Conservation (phyloP, 495 filamentous ascomycete genomes). For the Acidiella bohemica region DNA sequence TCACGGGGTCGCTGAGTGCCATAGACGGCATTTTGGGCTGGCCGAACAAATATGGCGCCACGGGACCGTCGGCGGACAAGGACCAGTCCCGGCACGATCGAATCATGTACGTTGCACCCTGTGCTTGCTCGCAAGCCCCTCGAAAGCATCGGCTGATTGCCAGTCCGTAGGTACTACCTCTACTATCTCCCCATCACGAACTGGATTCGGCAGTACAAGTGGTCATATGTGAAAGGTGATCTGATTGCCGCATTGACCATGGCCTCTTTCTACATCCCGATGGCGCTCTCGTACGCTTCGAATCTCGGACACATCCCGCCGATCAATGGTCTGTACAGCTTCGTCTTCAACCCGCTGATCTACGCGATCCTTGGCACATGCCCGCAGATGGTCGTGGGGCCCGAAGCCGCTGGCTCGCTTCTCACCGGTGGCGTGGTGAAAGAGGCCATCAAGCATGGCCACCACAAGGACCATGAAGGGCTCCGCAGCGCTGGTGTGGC, state of each 20-base stretch:
- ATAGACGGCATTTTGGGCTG: conserved; percentile 31
- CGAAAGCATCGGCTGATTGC: conserved; percentile 16
- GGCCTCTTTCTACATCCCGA: conserved; percentile 94
- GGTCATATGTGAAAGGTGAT: conserved; percentile 72
- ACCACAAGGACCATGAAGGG: conserved; percentile 56
- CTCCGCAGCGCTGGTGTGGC: conserved; percentile 64
- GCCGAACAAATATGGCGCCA: conserved; percentile 48
- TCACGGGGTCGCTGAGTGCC: conserved; percentile 24
- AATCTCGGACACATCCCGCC: conserved; percentile 90
- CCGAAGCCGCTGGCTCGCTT: conserved; percentile 85
- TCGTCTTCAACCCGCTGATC: conserved; percentile 77
- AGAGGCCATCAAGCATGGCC: conserved; percentile 52
- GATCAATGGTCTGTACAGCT: conserved; percentile 90
- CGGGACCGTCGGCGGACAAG: conserved; percentile 45
- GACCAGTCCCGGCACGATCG: conserved; percentile 46
- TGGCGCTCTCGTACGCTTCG: conserved; percentile 85
- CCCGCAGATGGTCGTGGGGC: conserved; percentile 86
- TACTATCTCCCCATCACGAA: conserved; percentile 88
- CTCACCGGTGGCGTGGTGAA: conserved; percentile 79
- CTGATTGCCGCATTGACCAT: conserved; percentile 76
- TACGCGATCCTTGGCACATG: conserved; percentile 87
- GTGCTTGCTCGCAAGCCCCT: background rate
- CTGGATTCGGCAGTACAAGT: conserved; percentile 76
- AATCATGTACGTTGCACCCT: conserved; percentile 35
- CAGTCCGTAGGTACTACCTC: conserved; percentile 56